Base-by-base conservation (phyloP, 306 rosid genomes). In the Vigna nakashimae region DNA sequence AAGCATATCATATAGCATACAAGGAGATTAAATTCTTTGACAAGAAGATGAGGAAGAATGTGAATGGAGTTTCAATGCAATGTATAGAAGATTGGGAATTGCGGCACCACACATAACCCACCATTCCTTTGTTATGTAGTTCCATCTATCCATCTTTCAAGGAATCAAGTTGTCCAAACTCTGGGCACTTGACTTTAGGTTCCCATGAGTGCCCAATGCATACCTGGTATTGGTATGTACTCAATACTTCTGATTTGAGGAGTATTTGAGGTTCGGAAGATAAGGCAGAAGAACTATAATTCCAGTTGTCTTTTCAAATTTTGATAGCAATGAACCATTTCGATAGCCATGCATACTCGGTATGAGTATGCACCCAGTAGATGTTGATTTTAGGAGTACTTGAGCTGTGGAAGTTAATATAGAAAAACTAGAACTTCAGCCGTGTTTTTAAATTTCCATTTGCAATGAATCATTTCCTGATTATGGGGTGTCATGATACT, bases 241-340 rank as follows among this genome's bases (percentile, higher is more conserved):
- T 9, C 58, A n/a, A n/a, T 53, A 17, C 2, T 0, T 53, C 40
- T 58, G 42, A 28, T 18, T 60, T 28, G 30, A 14, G 66, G 43
- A 60, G 66, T 60, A 28, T 18, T 17, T 9, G 7, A 14, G 12
- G 20, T 60, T 60, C 3, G 7, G 46, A 15, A 14, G 68, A 16
- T 34, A 32, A 15, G 48, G 70, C 63, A 74, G 69, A 43, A 65
- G 60, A 56, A 65, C 40, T 71, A 11, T 62, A 73, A 76, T 8
- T 72, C 62, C 66, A 51, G 45, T 50, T 49, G 20, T 79, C 51
- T 60, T 57, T 65, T 68, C 58, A 26, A 77, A 62, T 24, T 75
- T 77, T 48, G 24, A 6, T 8, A n/a, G 42, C 6, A 34, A 34
- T 34, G 38, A 5, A 34, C 38, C 38, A 34, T 34, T 34, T 34